These are phyloP conservation scores for Globisporangium cystogenes DNA, from an alignment of 352 stramenopile species.

Conservation along the genomic window DNA sequence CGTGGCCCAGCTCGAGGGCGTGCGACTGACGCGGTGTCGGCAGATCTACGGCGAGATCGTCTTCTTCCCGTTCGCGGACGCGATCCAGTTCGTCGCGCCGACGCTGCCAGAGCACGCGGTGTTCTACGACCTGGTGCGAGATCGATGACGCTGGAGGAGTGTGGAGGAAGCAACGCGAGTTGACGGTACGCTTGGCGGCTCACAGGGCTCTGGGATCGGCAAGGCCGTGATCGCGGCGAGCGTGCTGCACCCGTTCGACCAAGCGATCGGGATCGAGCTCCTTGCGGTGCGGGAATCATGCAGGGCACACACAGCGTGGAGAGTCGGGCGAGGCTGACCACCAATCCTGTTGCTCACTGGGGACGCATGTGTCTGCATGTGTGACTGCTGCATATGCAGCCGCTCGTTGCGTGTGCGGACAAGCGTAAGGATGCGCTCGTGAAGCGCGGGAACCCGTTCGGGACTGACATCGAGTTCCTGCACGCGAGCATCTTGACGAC, in stretches of 20 bases:
- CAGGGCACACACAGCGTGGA: not conserved
- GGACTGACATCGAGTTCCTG: constrained; percentile 76
- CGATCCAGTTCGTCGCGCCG: constrained; percentile 55
- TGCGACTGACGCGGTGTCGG: no score
- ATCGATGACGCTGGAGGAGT: no score
- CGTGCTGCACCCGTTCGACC: constrained; percentile 76
- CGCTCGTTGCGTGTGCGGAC: constrained; percentile 68
- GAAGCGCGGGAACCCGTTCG: constrained; percentile 20
- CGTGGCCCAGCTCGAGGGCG: not conserved
- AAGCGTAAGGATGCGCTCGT: constrained; percentile 57
- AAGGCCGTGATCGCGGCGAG: constrained; percentile 78
- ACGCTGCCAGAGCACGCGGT: constrained; percentile 60
- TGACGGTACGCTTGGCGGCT: no score
- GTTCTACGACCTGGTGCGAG: constrained; percentile 77
- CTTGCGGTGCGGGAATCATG: constrained; percentile 32
- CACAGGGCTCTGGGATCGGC: constrained; percentile 73
- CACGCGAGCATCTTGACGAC: constrained; percentile 52
- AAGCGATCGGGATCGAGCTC: constrained; percentile 79
- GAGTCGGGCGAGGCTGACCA: not conserved
- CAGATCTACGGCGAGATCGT: constrained; percentile 84
- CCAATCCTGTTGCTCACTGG: not conserved
- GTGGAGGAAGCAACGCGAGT: not conserved
- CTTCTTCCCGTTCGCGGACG: constrained; percentile 82
- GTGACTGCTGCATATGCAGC: constrained; percentile 15
- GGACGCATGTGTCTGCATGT: not conserved